Evolutionary conservation across 2,329 filamentous ascomycete genomes (phyloP).

Genomic region (Ilyonectria destructans): DNA sequence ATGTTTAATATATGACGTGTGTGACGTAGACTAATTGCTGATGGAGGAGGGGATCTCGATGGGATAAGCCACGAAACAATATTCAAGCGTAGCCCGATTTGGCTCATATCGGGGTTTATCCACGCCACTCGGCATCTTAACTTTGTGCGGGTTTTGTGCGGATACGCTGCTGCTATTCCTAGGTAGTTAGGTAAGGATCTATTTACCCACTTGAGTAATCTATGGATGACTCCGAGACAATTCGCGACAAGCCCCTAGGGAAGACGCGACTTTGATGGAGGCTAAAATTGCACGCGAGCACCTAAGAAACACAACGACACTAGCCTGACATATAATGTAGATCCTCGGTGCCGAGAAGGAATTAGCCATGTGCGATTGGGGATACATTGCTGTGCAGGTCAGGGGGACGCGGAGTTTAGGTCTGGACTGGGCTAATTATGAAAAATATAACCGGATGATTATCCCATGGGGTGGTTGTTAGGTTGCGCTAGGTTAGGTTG

Average conservation of each 20-base stretch:
- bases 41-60: background rate
- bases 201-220: background rate
- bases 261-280: background rate
- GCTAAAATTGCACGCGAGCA: background rate
- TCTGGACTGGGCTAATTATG: slow-evolving; percentile 5
- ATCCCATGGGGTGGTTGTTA: slow-evolving; percentile 8
- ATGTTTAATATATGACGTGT: background rate
- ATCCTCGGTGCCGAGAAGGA: background rate
- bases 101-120: background rate
- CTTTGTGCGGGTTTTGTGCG: background rate
- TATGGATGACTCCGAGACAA: background rate
- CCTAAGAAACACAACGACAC: background rate
- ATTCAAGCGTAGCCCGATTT: slow-evolving; percentile 2
- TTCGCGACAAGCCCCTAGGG: background rate
- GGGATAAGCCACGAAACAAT: slow-evolving; percentile 4
- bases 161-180: background rate
- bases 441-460: slow-evolving; percentile 24
- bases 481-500: slow-evolving; percentile 16
- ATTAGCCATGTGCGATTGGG: background rate
- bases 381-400: background rate
- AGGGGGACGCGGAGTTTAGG: background rate
- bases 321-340: background rate
- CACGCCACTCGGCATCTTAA: background rate
- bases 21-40: background rate
- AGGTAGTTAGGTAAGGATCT: background rate